These are phyloP conservation scores for Solanum appendiculatum DNA, from an alignment of 257 asterid genomes.

Conservation along the genomic window DNA sequence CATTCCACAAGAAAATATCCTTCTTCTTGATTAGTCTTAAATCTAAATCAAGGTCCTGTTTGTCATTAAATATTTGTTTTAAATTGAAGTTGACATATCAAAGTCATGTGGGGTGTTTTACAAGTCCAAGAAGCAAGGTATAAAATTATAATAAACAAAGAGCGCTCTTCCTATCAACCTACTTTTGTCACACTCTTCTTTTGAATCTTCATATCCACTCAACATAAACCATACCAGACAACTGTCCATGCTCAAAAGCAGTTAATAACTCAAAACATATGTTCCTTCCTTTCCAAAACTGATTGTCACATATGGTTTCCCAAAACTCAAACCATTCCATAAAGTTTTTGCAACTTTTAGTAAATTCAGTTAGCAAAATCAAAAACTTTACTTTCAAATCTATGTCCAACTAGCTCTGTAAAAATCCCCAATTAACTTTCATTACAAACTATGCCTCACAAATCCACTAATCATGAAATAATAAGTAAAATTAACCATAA, in stretches of 20 bases:
- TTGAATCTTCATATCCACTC: neutral
- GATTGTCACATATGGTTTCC: neutral
- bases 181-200: neutral
- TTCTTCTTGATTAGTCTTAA: neutral
- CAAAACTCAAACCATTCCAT: neutral
- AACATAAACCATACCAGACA: neutral
- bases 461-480: neutral
- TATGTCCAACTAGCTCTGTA: neutral
- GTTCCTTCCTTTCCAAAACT: neutral
- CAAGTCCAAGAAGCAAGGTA: neutral
- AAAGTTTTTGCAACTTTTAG: neutral
- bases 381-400: neutral
- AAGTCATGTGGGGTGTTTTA: neutral
- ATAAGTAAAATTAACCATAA: neutral
- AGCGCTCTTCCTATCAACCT: neutral
- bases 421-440: neutral
- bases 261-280: neutral
- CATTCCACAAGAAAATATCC: neutral
- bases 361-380: neutral
- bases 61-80: neutral
- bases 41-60: neutral
- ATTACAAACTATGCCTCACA: neutral
- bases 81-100: neutral
- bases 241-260: neutral
- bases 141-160: neutral